A percentile compares a stretch with the other conserved stretches of the same genome.
These are phyloP conservation scores for Wallacemonas sp. DNA, from an alignment of 208 protist genomes.

Conservation along the genomic window DNA sequence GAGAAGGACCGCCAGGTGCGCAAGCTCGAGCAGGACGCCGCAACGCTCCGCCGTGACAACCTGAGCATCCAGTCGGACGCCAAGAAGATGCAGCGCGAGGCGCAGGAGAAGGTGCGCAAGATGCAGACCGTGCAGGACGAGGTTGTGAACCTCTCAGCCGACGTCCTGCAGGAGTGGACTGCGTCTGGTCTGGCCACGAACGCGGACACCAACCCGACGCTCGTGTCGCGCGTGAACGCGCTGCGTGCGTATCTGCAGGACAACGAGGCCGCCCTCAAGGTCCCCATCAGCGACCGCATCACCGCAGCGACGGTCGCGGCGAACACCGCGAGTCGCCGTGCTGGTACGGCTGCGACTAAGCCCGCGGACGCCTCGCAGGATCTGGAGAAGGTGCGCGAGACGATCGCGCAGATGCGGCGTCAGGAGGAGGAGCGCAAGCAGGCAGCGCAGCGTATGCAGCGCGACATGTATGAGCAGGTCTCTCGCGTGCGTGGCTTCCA, in stretches of 20 bases:
- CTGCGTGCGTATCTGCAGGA: conserved; percentile 7
- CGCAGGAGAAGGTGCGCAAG: conserved; percentile 20
- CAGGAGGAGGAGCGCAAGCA: conserved; percentile 21
- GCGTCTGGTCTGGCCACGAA: conserved; percentile 3
- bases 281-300: conserved; percentile 21
- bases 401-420: conserved; percentile 20
- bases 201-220: neutral
- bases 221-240: conserved; percentile 13
- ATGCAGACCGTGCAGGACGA: conserved; percentile 24
- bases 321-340: neutral
- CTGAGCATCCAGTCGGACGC: conserved; percentile 26
- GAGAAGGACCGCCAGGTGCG: conserved; percentile 37
- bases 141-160: conserved; percentile 22
- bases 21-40: conserved; percentile 34
- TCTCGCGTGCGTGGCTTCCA: conserved; percentile 30
- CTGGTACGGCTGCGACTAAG: neutral
- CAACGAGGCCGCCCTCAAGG: conserved; percentile 27
- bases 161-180: conserved; percentile 7
- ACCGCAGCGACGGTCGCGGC: conserved; percentile 10
- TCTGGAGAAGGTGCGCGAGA: conserved; percentile 19
- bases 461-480: conserved; percentile 30
- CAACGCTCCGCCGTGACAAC: conserved; percentile 35
- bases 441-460: conserved; percentile 25
- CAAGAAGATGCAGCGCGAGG: conserved; percentile 15
- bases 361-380: conserved; percentile 5